Base-by-base conservation (phyloP, 2,329 filamentous ascomycete genomes). In the Bipolaris oryzae region DNA sequence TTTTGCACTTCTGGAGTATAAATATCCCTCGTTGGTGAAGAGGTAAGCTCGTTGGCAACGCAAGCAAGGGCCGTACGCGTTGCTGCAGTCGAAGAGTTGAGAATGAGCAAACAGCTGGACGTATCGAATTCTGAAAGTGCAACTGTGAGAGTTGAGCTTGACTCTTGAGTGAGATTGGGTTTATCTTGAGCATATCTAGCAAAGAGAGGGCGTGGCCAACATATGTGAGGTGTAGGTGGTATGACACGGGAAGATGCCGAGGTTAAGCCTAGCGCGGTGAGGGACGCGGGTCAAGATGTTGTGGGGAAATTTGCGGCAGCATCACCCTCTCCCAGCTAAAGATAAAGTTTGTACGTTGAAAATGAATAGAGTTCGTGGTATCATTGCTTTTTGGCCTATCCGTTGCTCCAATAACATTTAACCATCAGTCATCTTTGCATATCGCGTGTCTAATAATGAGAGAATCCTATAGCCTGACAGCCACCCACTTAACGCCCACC, bases 381-480 rank as follows among this genome's bases (percentile, higher is more conserved):
- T 74, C 70, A 74, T 74, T 72, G 63, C 69, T 73, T 74, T 74
- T 74, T 57, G 20, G 56, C 66, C 66, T 67, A 62, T 66, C 60
- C 63, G 54, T 62, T 58, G 45, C 57, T 61, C 60, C 60, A 31
- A n/a, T 25, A 23, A 23, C 58, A 61, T 55, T 51, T 64, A 60
- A 62, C 5, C 67, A 67, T 69, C 60, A 73, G 61, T 65, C 69
- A 49, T 67, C 55, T 60, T 55, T 55, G 44, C 34, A 23, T 54
- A 6, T 49, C 50, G 56, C 61, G 48, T 64, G 57, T 65, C 57
- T 60, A 64, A 51, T 58, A 55, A 60, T 51, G 49, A 58, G 55
- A 43, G 53, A 53, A 57, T 46, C 37, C 44, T 54, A 23, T 47
- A 67, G 43, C 45, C 50, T 16, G 23, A 31, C 53, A 45, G 28